Base-by-base conservation (phyloP, 2,329 filamentous ascomycete genomes). In the Trichoderma polysporum region DNA sequence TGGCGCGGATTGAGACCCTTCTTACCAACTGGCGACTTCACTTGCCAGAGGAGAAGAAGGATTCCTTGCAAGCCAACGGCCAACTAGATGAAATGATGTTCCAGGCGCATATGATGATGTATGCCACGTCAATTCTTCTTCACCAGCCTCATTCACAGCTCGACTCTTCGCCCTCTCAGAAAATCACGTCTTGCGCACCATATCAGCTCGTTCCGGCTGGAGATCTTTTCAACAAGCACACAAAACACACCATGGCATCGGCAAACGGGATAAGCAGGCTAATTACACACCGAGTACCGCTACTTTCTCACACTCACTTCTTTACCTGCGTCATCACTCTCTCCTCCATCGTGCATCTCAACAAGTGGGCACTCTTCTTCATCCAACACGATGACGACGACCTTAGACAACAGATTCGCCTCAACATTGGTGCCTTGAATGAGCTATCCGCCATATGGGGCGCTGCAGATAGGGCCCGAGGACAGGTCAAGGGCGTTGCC, bases 41-140 rank as follows among this genome's bases (percentile, higher is more conserved):
- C 73, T 82, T 97, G 0, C 93, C 94, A 0, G 82, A 85, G 17
- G 83, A 83, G 15, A 96, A 96, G 79, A 84, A 84, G 65, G 86
- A 92, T 68, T 83, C 91, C 17, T 81, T 96, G 62, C 86, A 88
- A 68, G 85, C 86, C 69, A 87, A 90, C 71, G 90, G 92, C 35
- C 85, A 88, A 62, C 83, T 94, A 12, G 94, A 97, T 75, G 92
- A 97, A 78, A 90, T 97, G 85, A 89, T 97, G 78, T 97, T 97
- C 79, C 92, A 96, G 76, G 93, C 92, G 0, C 90, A 92, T 69
- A 94, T 96, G 87, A 91, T 97, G 73, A 85, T 81, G 35, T 80
- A 87, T 69, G 84, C 85, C 7, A 87, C 85, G 68, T 85, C 89
- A 0, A 92, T 95, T 72, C 87, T 93, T 70, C 84, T 95, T 19